Evolutionary conservation across 129 eudicot species (phyloP).

Genomic region (Arctium minus): DNA sequence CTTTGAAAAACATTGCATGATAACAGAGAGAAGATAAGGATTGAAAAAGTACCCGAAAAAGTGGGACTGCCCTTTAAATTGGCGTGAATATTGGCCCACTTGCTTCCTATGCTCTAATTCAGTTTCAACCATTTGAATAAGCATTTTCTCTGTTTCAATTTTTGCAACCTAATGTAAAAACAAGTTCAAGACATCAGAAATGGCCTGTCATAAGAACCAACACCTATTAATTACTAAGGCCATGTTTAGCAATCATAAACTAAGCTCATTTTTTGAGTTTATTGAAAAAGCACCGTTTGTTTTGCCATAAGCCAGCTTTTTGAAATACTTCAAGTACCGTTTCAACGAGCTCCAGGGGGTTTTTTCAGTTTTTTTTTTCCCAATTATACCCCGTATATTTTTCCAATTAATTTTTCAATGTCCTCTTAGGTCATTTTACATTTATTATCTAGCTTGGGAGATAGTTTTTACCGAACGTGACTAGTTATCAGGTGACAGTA

Average conservation of each 20-base stretch:
- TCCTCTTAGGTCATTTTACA: background rate
- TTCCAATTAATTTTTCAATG: background rate
- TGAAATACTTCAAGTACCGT: background rate
- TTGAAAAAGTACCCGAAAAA: conserved; percentile 75
- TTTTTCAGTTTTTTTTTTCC: no score
- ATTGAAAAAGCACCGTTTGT: background rate
- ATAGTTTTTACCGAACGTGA: background rate
- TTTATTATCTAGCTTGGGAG: background rate
- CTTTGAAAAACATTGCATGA: background rate
- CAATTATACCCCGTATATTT: background rate
- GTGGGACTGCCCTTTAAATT: conserved; percentile 90
- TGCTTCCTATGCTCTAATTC: conserved; percentile 84
- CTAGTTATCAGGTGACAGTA: background rate
- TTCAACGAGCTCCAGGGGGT: no score
- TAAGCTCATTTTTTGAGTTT: background rate
- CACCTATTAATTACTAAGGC: background rate
- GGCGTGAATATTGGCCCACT: conserved; percentile 47
- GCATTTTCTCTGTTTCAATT: conserved; percentile 99
- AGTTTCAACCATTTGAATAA: conserved; percentile 97
- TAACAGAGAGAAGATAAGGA: background rate
- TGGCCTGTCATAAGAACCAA: background rate
- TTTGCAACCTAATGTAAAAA: conserved; percentile 73
- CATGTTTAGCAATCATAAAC: background rate
- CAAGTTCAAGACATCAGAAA: background rate
- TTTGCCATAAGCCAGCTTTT: background rate